phyloP scores from a whole-genome alignment of 495 filamentous ascomycete genomes.

The Penicillium chermesinum region DNA sequence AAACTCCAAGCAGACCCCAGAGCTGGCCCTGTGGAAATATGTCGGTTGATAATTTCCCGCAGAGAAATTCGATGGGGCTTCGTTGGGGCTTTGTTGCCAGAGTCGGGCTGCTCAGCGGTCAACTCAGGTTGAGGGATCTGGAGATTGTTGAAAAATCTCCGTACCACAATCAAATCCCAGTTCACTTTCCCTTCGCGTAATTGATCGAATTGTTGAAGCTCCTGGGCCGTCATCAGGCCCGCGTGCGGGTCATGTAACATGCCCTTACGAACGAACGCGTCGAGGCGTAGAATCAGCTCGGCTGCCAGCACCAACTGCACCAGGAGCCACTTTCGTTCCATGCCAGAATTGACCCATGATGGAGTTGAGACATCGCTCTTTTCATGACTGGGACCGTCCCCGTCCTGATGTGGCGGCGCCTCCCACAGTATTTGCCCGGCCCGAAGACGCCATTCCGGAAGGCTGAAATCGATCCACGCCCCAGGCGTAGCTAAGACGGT shows the following conservation, averaged over 20 bases:
- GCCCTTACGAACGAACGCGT: constrained; percentile 55
- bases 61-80: constrained; percentile 22
- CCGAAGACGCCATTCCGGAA: constrained; percentile 73
- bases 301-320: constrained; percentile 73
- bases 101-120: not conserved
- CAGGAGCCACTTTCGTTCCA: constrained; percentile 69
- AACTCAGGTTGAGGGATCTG: constrained; percentile 14
- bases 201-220: constrained; percentile 59
- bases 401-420: constrained; percentile 43
- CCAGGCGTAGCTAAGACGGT: constrained; percentile 42
- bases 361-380: constrained; percentile 30
- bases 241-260: constrained; percentile 47
- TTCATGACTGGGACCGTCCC: constrained; percentile 42
- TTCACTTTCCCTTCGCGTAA: constrained; percentile 62
- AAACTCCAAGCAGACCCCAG: constrained; percentile 32
- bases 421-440: constrained; percentile 82
- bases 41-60: constrained; percentile 23
- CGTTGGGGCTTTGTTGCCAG: constrained; percentile 22
- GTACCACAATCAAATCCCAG: constrained; percentile 75
- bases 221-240: constrained; percentile 49
- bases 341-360: constrained; percentile 31
- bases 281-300: constrained; percentile 70
- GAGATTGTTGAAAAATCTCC: constrained; percentile 73
- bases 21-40: constrained; percentile 13
- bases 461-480: constrained; percentile 72